phyloP scores from a whole-genome alignment of 305 asterid species.

The Fraxinus paxiana region DNA sequence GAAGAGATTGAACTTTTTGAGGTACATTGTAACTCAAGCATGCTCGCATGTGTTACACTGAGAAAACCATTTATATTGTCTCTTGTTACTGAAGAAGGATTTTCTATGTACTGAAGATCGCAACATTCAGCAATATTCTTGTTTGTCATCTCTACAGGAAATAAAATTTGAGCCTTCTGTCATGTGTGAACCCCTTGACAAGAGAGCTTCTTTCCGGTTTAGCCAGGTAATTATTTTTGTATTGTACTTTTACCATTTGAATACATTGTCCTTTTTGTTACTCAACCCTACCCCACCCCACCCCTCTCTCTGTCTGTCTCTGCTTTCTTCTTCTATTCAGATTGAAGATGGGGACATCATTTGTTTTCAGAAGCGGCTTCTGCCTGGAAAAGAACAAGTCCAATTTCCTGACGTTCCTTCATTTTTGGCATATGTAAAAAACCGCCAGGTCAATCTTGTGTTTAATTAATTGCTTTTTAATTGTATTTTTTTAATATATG shows the following conservation, averaged over 20 bases:
- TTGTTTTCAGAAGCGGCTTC: slow-evolving; percentile 42
- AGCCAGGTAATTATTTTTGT: slow-evolving; percentile 25
- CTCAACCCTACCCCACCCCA: background rate
- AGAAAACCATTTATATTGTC: background rate
- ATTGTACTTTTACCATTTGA: background rate
- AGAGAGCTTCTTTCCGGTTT: slow-evolving; percentile 23
- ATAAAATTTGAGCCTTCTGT: slow-evolving; percentile 40
- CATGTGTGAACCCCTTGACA: slow-evolving; percentile 36
- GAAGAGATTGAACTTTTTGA: slow-evolving; percentile 42
- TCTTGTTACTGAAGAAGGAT: background rate
- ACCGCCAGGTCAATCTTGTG: slow-evolving; percentile 39
- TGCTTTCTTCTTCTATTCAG: slow-evolving; percentile 20
- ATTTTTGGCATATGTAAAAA: slow-evolving; percentile 47
- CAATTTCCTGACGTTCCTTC: slow-evolving; percentile 51
- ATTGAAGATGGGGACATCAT: slow-evolving; percentile 56
- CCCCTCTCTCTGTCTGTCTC: background rate
- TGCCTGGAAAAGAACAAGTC: slow-evolving; percentile 30
- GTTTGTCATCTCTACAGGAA: slow-evolving; percentile 37
- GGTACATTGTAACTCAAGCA: background rate
- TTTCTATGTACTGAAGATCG: slow-evolving; percentile 1
- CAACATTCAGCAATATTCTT: slow-evolving; percentile 3
- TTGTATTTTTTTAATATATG: background rate
- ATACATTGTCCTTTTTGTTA: background rate
- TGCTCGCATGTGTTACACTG: background rate
- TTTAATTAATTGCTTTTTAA: background rate